phyloP scores from a whole-genome alignment of 208 protist species.

The Tritrichomonas foetus region DNA sequence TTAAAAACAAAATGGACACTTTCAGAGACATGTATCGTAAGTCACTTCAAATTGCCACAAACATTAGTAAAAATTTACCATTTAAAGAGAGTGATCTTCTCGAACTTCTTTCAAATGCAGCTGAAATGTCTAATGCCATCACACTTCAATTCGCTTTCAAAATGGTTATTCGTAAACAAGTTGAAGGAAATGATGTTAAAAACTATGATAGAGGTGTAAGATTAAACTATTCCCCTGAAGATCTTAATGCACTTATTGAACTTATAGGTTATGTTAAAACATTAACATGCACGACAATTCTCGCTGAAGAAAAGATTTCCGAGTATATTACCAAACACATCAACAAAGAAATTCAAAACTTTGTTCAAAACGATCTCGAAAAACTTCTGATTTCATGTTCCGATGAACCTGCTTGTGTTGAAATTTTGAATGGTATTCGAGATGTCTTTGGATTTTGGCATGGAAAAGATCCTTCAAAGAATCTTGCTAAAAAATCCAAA shows the following conservation, averaged over 20 bases:
- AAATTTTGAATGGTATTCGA: neutral
- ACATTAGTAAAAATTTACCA: neutral
- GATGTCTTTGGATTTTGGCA: neutral
- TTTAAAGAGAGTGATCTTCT: neutral
- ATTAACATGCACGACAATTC: neutral
- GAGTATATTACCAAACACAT: neutral
- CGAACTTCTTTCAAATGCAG: neutral
- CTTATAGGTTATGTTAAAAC: conserved; percentile 10
- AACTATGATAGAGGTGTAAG: neutral
- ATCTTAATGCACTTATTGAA: neutral
- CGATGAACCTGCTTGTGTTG: neutral
- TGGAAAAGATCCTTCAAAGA: neutral
- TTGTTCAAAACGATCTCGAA: neutral
- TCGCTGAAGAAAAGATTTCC: neutral
- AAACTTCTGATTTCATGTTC: neutral
- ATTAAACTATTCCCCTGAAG: neutral
- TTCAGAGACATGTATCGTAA: neutral
- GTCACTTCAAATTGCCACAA: neutral
- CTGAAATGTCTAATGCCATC: neutral
- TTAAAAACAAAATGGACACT: neutral
- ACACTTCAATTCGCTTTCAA: neutral
- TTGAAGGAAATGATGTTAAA: too few species aligned
- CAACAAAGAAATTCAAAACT: neutral
- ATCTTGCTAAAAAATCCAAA: neutral
- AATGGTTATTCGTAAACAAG: neutral